phyloP scores from a whole-genome alignment of 345 rosid genomes.

The Leavenworthia alabamica region DNA sequence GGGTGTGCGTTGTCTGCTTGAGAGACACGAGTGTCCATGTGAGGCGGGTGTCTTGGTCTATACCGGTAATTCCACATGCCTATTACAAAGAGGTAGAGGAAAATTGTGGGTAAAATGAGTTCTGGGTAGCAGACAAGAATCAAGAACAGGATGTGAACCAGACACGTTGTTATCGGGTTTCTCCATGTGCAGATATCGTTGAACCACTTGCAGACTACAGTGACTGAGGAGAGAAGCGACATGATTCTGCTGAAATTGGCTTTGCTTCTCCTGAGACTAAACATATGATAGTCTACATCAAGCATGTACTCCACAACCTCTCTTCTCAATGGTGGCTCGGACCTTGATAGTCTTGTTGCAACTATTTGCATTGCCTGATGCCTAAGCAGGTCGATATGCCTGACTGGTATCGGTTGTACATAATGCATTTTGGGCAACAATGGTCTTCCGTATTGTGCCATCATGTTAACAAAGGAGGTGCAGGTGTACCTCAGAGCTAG shows the following conservation, averaged over 20 bases:
- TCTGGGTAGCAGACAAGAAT: conserved; percentile 88
- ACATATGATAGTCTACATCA: conserved; percentile 89
- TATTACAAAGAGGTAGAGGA: conserved; percentile 79
- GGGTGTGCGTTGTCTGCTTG: conserved; percentile 62
- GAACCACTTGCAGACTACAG: conserved; percentile 71
- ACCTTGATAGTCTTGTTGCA: conserved; percentile 59
- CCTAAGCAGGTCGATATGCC: conserved; percentile 66
- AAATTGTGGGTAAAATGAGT: conserved; percentile 75
- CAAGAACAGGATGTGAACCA: conserved; percentile 69
- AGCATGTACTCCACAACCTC: conserved; percentile 93
- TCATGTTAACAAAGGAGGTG: conserved; percentile 81
- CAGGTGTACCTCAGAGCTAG: conserved; percentile 83
- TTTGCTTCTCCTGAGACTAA: conserved; percentile 87
- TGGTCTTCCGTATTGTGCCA: conserved; percentile 76
- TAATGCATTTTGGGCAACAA: conserved; percentile 98
- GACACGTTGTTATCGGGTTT: conserved; percentile 76
- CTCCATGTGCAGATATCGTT: conserved; percentile 74
- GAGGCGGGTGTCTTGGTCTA: conserved; percentile 81
- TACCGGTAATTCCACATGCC: conserved; percentile 93
- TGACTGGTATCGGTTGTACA: conserved; percentile 64
- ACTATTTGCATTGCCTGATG: conserved; percentile 88
- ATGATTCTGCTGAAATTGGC: conserved; percentile 84
- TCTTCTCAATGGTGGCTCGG: conserved; percentile 87
- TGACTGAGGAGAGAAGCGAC: conserved; percentile 60
- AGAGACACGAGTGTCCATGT: conserved; percentile 84